These are phyloP conservation scores for Irpex sp. DNA, from an alignment of 1,284 basidiomycete genomes.

Conservation along the genomic window DNA sequence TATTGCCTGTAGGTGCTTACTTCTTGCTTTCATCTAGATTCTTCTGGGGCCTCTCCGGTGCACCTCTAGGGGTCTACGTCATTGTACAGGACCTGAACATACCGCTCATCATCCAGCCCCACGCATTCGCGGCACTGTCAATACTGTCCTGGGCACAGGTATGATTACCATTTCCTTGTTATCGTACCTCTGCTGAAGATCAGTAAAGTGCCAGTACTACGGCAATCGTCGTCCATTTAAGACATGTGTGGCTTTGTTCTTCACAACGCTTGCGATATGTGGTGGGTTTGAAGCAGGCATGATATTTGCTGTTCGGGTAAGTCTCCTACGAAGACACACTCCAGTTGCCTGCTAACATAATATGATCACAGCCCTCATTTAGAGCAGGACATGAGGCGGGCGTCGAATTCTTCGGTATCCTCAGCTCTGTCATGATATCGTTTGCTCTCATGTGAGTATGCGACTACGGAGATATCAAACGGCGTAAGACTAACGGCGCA, in stretches of 20 bases:
- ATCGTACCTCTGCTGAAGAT: not conserved
- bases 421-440: slow-evolving; percentile 58
- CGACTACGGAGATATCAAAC: not conserved
- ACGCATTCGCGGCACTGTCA: slow-evolving; percentile 62
- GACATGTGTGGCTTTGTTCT: slow-evolving; percentile 27
- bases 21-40: not conserved
- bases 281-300: slow-evolving; percentile 59
- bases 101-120: slow-evolving; percentile 73
- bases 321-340: slow-evolving; percentile 16
- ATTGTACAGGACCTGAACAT: slow-evolving; percentile 69
- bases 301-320: slow-evolving; percentile 51
- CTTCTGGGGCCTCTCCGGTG: slow-evolving; percentile 55
- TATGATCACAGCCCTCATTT: slow-evolving; percentile 33
- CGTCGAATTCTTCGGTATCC: slow-evolving; percentile 60
- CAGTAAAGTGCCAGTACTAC: slow-evolving; percentile 59
- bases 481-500: not conserved
- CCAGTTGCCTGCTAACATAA: slow-evolving; percentile 15
- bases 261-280: slow-evolving; percentile 38
- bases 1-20: not conserved
- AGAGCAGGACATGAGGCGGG: slow-evolving; percentile 43
- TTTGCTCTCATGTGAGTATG: slow-evolving; percentile 52
- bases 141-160: slow-evolving; percentile 67
- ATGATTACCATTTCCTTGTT: not conserved
- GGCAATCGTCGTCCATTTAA: slow-evolving; percentile 33
- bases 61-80: slow-evolving; percentile 66